Conservation (phyloP, 2,329 filamentous ascomycete genomes). For the Metarhizium robertsii region DNA sequence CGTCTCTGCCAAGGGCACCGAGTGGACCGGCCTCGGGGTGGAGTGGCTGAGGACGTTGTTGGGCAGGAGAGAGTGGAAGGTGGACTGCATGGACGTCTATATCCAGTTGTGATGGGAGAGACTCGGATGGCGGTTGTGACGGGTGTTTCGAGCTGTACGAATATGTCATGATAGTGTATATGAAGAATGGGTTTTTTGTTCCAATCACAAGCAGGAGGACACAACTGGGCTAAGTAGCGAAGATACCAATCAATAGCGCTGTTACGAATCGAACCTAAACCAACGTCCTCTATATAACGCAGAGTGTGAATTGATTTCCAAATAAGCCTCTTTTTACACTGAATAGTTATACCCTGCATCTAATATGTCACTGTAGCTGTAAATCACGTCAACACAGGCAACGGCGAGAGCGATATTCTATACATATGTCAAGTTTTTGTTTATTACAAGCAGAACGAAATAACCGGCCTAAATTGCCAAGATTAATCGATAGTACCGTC, state of each 20-base stretch:
- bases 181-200: neutral
- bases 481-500: no score
- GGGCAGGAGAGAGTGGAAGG: constrained; percentile 77
- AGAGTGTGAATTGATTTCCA: no score
- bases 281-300: no score
- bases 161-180: neutral
- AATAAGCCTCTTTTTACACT: neutral
- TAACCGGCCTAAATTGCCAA: no score
- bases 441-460: no score
- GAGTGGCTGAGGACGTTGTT: constrained; percentile 80
- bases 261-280: no score
- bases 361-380: no score
- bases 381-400: neutral
- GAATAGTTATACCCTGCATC: neutral
- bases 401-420: neutral
- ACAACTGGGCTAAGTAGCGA: no score
- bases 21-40: constrained; percentile 69
- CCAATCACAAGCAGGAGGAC: no score
- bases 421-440: neutral
- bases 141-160: neutral
- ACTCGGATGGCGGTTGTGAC: no score
- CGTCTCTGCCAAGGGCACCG: constrained; percentile 41
- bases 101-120: constrained; percentile 46
- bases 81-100: constrained; percentile 85
- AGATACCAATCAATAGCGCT: no score